A percentile compares a stretch with the other conserved stretches of the same genome.
These are phyloP conservation scores for Deuterostichococcus epilithicus DNA, from an alignment of 139 green algal species.

Conservation along the genomic window DNA sequence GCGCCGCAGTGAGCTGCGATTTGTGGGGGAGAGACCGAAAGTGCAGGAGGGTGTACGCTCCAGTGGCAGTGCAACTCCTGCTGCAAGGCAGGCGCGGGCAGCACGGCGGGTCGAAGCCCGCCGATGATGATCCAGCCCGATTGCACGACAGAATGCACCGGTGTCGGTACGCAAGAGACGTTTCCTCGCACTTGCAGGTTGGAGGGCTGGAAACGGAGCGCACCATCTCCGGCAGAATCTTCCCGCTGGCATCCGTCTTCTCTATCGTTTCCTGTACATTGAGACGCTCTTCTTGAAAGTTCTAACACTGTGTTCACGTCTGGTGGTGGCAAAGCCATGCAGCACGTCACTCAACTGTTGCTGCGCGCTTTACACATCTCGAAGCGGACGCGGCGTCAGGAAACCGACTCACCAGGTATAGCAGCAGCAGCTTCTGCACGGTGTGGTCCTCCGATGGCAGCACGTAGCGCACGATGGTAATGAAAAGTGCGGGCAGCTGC, in stretches of 20 bases:
- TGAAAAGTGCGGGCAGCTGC: conserved; percentile 94
- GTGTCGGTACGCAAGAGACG: too few relatives aligned
- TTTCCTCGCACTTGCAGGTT: neutral
- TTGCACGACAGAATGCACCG: too few relatives aligned
- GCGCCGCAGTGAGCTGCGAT: too few relatives aligned
- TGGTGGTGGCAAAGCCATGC: neutral
- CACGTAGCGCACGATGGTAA: conserved; percentile 99
- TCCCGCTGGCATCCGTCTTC: conserved; percentile 93
- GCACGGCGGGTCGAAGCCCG: too few relatives aligned
- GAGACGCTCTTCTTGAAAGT: neutral
- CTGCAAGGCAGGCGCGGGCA: too few relatives aligned
- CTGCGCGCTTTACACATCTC: too few relatives aligned
- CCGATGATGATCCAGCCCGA: too few relatives aligned
- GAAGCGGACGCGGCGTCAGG: too few relatives aligned
- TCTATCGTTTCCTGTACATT: conserved; percentile 91
- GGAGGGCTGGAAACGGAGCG: too few relatives aligned
- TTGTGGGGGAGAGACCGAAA: neutral
- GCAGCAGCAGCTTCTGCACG: conserved; percentile 96
- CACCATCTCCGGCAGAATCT: conserved; percentile 98
- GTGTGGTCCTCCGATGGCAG: conserved; percentile 96
- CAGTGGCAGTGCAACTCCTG: too few relatives aligned
- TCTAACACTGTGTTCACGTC: too few relatives aligned
- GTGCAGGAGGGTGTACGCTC: neutral
- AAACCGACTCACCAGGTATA: conserved; percentile 83
- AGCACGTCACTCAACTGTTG: neutral